Evolutionary conservation across 495 filamentous ascomycete species (phyloP).

Genomic region (Cryomyces minteri): DNA sequence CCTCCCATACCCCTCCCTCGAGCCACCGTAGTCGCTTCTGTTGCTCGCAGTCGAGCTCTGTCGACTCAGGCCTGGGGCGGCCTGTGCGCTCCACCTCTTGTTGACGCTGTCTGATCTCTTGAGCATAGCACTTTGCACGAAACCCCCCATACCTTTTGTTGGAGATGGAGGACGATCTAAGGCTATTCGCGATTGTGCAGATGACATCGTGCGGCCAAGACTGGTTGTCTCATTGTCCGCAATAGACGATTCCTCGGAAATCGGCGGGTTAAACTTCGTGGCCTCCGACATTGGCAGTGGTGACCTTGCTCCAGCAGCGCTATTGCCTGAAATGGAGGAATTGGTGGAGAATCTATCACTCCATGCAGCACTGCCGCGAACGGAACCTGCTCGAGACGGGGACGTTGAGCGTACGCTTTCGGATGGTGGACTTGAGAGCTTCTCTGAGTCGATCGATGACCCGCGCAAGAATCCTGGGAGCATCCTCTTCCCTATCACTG

Average conservation of each 20-base stretch:
- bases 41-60: conserved; percentile 40
- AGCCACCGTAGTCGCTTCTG: conserved; percentile 32
- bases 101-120: conserved; percentile 86
- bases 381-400: conserved; percentile 31
- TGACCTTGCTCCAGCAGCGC: conserved; percentile 11
- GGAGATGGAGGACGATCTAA: conserved; percentile 53
- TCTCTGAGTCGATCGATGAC: conserved; percentile 26
- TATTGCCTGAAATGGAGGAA: conserved; percentile 8
- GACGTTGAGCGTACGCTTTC: conserved; percentile 27
- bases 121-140: conserved; percentile 97
- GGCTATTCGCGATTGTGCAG: conserved; percentile 55
- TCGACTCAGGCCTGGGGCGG: conserved; percentile 32
- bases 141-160: conserved; percentile 89
- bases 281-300: conserved; percentile 31
- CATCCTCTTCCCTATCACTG: conserved; percentile 23
- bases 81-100: conserved; percentile 78
- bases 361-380: conserved; percentile 29
- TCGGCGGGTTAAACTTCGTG: conserved; percentile 44
- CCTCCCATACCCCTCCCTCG: conserved; percentile 11
- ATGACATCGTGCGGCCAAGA: conserved; percentile 30
- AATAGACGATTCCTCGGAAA: conserved; percentile 16
- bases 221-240: conserved; percentile 16
- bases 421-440: conserved; percentile 18
- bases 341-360: conserved; percentile 30
- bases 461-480: conserved; percentile 50